Percentiles rank a stretch among this genome's conserved stretches.
Conservation (phyloP, 2,329 filamentous ascomycete species). For the Colletotrichum coccodes region DNA sequence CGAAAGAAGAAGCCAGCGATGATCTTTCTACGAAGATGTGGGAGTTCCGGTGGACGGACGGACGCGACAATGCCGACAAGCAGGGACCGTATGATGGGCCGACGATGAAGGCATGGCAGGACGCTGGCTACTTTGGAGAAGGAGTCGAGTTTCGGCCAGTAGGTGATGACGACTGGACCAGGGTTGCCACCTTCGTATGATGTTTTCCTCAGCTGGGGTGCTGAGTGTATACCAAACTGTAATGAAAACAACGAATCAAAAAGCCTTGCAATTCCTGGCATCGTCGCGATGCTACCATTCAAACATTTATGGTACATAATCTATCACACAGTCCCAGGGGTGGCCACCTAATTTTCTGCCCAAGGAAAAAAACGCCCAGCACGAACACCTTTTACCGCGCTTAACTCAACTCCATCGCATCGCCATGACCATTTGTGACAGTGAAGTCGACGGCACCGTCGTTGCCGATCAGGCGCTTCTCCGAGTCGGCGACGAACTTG, state of each 20-base stretch:
- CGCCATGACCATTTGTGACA: conserved; percentile 63
- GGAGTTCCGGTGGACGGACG: conserved; percentile 95
- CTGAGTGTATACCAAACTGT: neutral
- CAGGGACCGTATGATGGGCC: conserved; percentile 89
- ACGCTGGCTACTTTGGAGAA: conserved; percentile 92
- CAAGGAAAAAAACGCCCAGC: conserved; percentile 31
- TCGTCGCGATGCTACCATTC: conserved; percentile 23
- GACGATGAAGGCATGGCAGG: conserved; percentile 92
- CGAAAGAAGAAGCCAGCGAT: conserved; percentile 43
- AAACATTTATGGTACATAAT: conserved; percentile 34
- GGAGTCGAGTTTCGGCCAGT: conserved; percentile 81
- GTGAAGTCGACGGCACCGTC: conserved; percentile 81
- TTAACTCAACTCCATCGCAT: conserved; percentile 59
- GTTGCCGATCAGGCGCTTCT: conserved; percentile 92
- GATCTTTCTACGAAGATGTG: conserved; percentile 63
- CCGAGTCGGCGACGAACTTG: conserved; percentile 88
- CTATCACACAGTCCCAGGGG: conserved; percentile 31
- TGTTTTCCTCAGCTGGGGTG: neutral
- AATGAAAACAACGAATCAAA: conserved; percentile 12
- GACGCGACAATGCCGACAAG: conserved; percentile 78
- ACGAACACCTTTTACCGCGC: conserved; percentile 14
- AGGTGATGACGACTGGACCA: conserved; percentile 67
- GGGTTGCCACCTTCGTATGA: conserved; percentile 57
- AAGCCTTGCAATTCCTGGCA: conserved; percentile 25
- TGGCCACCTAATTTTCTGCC: conserved; percentile 29